These are phyloP conservation scores for Eucalyptus urophylla DNA, from an alignment of 345 rosid species.

Conservation along the genomic window DNA sequence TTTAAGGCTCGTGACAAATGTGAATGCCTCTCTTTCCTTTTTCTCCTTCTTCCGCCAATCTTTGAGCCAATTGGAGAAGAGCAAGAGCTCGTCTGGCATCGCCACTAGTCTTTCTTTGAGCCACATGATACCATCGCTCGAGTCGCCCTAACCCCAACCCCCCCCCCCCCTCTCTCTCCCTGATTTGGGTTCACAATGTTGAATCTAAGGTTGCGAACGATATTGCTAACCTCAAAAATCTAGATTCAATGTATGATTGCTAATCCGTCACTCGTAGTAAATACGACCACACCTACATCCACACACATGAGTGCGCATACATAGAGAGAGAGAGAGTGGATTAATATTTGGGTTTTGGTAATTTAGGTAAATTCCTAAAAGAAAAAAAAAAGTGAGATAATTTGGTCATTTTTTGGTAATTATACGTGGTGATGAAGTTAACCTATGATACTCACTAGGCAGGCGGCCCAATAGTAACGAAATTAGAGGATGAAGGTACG, in stretches of 20 bases:
- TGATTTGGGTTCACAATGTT: rapidly evolving
- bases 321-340: not conserved
- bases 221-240: not conserved
- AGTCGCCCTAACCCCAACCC: not conserved
- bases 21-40: not conserved
- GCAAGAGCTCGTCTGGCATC: rapidly evolving
- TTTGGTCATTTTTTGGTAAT: not conserved
- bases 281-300: rapidly evolving
- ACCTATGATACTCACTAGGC: not conserved
- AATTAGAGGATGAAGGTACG: not conserved
- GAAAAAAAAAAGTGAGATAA: not conserved
- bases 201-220: rapidly evolving
- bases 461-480: not conserved
- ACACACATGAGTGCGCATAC: not conserved
- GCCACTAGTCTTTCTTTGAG: not conserved
- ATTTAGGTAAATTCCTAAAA: not conserved
- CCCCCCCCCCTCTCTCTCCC: rapidly evolving
- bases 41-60: not conserved
- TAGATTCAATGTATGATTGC: not conserved
- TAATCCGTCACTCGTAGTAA: rapidly evolving
- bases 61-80: not conserved
- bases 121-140: not conserved
- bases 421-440: not conserved
- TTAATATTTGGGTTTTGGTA: not conserved
- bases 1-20: too few species aligned